Percentiles rank a stretch among this genome's conserved stretches.
These are phyloP conservation scores for Heterococcus sp. DNA, from an alignment of 108 stramenopile species.

Conservation along the genomic window DNA sequence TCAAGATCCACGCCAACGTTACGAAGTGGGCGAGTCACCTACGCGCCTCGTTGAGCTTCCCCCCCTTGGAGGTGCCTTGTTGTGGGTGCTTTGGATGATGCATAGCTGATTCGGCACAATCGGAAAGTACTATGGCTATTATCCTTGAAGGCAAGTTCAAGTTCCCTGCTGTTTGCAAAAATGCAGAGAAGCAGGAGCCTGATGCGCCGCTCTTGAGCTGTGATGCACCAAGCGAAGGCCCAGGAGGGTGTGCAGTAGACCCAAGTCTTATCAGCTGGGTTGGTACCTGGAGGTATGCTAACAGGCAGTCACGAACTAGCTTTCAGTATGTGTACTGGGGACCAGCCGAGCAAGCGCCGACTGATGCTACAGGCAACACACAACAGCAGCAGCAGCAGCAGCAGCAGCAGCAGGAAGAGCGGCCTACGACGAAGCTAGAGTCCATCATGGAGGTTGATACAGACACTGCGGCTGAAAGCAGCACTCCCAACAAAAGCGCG, in stretches of 20 bases:
- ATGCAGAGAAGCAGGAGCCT: too few relatives aligned
- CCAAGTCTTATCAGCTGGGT: background rate
- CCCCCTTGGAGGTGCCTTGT: too few relatives aligned
- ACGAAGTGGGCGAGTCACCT: too few relatives aligned
- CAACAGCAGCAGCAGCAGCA: background rate
- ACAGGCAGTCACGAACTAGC: background rate
- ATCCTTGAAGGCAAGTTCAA: background rate
- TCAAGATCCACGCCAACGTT: too few relatives aligned
- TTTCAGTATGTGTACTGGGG: slow-evolving; percentile 5
- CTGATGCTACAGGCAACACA: background rate
- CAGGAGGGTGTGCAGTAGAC: background rate
- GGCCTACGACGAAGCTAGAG: too few relatives aligned
- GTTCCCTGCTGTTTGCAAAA: too few relatives aligned
- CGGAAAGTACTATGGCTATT: background rate
- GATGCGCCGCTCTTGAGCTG: too few relatives aligned
- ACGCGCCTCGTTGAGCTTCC: too few relatives aligned
- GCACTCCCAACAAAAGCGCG: background rate
- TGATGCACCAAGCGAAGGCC: background rate
- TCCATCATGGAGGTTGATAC: too few relatives aligned
- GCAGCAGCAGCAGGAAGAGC: background rate
- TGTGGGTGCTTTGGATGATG: too few relatives aligned
- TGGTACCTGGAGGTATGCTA: background rate
- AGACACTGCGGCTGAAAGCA: too few relatives aligned
- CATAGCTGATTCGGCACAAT: too few relatives aligned
- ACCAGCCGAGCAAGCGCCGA: background rate